A percentile compares a stretch with the other conserved stretches of the same genome.
phyloP scores from a whole-genome alignment of 2,329 filamentous ascomycete species.

The Aspergillus versicolor region DNA sequence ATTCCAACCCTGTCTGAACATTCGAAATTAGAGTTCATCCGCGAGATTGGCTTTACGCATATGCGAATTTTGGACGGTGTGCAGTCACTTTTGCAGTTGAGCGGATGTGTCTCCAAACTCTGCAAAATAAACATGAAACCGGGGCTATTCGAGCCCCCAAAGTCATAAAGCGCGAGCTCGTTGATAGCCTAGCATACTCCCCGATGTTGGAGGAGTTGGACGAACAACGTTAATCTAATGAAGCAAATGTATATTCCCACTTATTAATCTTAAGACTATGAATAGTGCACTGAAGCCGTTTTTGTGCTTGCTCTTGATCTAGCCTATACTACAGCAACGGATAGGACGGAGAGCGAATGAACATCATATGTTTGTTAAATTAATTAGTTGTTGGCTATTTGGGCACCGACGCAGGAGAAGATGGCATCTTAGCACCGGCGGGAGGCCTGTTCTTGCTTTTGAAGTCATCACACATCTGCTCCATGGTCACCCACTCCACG shows the following conservation, averaged over 20 bases:
- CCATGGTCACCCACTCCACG: conserved; percentile 55
- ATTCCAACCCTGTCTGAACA: conserved; percentile 90
- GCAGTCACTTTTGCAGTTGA: conserved; percentile 89
- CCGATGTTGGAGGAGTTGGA: conserved; percentile 20
- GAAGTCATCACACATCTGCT: conserved; percentile 71
- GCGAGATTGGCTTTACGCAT: conserved; percentile 97
- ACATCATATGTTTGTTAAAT: not conserved
- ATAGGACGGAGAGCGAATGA: not conserved
- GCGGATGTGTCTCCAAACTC: conserved; percentile 84
- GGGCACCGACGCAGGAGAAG: conserved; percentile 11
- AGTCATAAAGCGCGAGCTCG: conserved; percentile 21
- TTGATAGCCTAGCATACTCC: conserved; percentile 16
- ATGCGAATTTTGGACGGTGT: conserved; percentile 99
- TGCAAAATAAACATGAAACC: conserved; percentile 98
- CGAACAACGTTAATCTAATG: not conserved
- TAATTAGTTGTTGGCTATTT: not conserved
- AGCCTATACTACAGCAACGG: no score
- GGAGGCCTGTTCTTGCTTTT: conserved; percentile 46
- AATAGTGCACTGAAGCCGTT: no score
- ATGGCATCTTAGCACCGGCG: conserved; percentile 27
- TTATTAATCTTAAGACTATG: not conserved
- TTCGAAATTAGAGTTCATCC: conserved; percentile 94
- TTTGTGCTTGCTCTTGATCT: no score
- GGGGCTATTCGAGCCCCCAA: conserved; percentile 64
- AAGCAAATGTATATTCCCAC: not conserved